A percentile compares a stretch with the other conserved stretches of the same genome.
Evolutionary conservation across 2,329 filamentous ascomycete genomes (phyloP).

Genomic region (Penicillium sp.): DNA sequence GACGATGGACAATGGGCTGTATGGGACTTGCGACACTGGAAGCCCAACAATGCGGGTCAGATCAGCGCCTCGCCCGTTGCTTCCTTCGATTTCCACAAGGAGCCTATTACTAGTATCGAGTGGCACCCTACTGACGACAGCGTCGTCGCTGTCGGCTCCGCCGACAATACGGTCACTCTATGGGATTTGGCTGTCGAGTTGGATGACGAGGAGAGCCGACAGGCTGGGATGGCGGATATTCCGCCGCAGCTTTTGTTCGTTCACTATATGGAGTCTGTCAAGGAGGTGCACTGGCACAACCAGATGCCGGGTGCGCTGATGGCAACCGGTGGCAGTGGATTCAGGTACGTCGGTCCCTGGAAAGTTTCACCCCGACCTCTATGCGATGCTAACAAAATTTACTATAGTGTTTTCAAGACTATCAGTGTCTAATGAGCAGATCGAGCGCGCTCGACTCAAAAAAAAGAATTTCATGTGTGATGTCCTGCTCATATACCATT

Average conservation of each 20-base stretch:
- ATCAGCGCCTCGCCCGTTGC: conserved; percentile 76
- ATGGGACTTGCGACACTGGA: conserved; percentile 96
- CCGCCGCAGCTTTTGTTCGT: conserved; percentile 94
- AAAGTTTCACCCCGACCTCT: not conserved
- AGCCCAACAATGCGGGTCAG: conserved; percentile 57
- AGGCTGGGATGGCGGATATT: conserved; percentile 82
- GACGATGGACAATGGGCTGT: conserved; percentile 94
- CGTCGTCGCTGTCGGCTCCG: conserved; percentile 87
- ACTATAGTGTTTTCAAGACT: conserved; percentile 69
- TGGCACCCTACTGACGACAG: conserved; percentile 98
- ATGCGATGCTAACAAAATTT: conserved; percentile 17
- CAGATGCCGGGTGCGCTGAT: conserved; percentile 89
- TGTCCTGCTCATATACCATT: conserved; percentile 29
- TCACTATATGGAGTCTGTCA: conserved; percentile 91
- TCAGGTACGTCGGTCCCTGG: conserved; percentile 53
- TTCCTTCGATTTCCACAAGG: conserved; percentile 90
- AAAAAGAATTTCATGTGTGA: conserved; percentile 25
- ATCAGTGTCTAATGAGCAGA: conserved; percentile 65
- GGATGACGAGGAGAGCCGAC: conserved; percentile 93
- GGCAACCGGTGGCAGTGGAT: conserved; percentile 82
- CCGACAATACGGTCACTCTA: conserved; percentile 88
- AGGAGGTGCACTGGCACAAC: conserved; percentile 96
- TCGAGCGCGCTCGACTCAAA: conserved; percentile 8
- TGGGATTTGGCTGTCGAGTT: conserved; percentile 97
- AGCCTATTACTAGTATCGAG: conserved; percentile 92